Conservation (phyloP, 192 early-diverging fungal species). For the Obelidium mucronatum region DNA sequence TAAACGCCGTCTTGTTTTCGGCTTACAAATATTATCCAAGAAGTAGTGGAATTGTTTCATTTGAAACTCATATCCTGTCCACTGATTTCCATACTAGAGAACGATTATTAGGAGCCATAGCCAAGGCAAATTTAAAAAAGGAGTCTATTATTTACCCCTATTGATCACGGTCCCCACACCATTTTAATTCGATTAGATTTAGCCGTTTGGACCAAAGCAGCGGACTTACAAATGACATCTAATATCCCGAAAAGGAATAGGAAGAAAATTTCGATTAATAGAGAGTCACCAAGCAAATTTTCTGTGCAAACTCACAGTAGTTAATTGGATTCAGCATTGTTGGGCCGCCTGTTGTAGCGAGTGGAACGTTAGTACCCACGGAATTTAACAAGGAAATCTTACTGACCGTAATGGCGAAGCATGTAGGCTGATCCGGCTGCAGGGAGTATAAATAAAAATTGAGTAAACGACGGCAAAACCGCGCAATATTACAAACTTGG, state of each 20-base stretch:
- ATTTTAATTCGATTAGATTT: neutral
- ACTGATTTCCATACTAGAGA: constrained; percentile 29
- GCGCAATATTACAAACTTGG: constrained; percentile 5
- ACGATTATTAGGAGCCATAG: neutral
- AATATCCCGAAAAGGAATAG: neutral
- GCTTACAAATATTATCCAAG: constrained; percentile 23
- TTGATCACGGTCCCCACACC: neutral
- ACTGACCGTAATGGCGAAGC: constrained; percentile 33
- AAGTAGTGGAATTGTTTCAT: constrained; percentile 30
- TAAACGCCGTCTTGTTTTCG: neutral
- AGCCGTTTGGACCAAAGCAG: neutral
- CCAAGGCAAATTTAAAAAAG: neutral
- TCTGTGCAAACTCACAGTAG: constrained; percentile 26
- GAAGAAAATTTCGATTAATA: neutral
- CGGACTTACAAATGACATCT: constrained; percentile 28
- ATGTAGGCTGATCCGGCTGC: constrained; percentile 32
- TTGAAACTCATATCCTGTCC: constrained; percentile 18
- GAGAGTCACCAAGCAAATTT: no score
- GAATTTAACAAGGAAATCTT: neutral
- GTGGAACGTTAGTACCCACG: no score
- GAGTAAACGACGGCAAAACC: neutral
- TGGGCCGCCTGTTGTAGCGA: constrained; percentile 18
- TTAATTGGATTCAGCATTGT: constrained; percentile 9
- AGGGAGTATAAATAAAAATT: neutral
- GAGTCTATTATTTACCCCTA: neutral